Conservation (phyloP, 768 basidiomycete genomes). For the Amanita pseudoporphyria region DNA sequence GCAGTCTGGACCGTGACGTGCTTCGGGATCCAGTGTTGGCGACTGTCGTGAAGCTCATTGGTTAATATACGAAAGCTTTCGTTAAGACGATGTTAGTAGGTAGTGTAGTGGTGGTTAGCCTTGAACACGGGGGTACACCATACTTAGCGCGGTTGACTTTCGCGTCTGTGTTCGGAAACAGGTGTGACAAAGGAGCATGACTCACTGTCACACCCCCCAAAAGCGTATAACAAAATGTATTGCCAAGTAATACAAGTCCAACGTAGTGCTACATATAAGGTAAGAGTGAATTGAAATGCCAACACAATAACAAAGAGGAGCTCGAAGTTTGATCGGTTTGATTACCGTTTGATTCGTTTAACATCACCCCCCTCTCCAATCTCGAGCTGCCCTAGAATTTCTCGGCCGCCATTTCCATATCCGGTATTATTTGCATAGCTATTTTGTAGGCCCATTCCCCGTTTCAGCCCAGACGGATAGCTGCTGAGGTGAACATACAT, state of each 20-base stretch:
- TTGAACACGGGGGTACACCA: neutral
- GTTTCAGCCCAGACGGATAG: conserved; percentile 10
- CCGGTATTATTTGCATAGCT: conserved; percentile 10
- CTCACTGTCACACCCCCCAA: no score
- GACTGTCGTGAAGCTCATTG: conserved; percentile 10
- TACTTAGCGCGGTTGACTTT: neutral
- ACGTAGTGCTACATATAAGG: neutral
- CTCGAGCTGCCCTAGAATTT: conserved; percentile 27
- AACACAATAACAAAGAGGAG: neutral
- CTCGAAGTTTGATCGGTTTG: neutral
- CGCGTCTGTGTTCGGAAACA: neutral
- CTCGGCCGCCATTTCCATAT: conserved; percentile 16
- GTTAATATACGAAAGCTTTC: neutral
- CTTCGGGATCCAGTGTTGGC: conserved; percentile 2
- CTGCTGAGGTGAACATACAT: conserved; percentile 12
- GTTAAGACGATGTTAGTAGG: no score
- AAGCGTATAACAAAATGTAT: no score
- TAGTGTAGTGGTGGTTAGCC: no score
- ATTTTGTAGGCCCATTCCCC: conserved; percentile 29
- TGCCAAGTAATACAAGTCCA: neutral
- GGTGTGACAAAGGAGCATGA: neutral
- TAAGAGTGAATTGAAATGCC: neutral
- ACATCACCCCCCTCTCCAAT: conserved; percentile 29
- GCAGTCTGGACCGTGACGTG: conserved; percentile 1
- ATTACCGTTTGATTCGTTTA: conserved; percentile 35